phyloP scores from a whole-genome alignment of 2,329 filamentous ascomycete species.

The Graphiopsis chlorocephala region DNA sequence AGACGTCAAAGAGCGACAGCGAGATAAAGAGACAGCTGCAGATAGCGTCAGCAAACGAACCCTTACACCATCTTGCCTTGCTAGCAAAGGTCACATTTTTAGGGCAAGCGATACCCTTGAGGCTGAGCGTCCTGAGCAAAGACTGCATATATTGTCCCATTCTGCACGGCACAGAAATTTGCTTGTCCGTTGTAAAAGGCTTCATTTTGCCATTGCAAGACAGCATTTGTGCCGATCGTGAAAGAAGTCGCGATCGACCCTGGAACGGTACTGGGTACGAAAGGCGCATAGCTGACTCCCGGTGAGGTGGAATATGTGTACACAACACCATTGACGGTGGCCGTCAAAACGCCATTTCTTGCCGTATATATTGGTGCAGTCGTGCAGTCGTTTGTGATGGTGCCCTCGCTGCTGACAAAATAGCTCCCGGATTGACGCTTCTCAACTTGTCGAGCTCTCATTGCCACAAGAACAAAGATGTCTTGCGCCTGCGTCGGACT shows the following conservation, averaged over 20 bases:
- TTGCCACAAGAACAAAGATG: conserved; percentile 22
- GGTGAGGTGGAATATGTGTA: conserved; percentile 31
- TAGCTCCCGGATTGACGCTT: conserved; percentile 25
- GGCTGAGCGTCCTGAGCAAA: conserved; percentile 27
- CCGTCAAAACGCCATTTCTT: conserved; percentile 27
- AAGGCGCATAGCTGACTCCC: conserved; percentile 23
- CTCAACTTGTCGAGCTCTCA: conserved; percentile 9
- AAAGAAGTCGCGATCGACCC: conserved; percentile 29
- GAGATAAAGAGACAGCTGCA: conserved; percentile 26
- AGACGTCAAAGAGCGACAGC: conserved; percentile 27
- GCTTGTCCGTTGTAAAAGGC: conserved; percentile 31
- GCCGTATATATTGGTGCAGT: conserved; percentile 29
- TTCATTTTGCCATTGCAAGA: conserved; percentile 28
- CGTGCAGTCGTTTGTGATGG: conserved; percentile 32
- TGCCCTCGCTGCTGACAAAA: conserved; percentile 28
- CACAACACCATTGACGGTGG: conserved; percentile 24
- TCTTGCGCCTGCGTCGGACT: conserved; percentile 18
- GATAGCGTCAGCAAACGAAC: not conserved
- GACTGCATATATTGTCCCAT: conserved; percentile 31
- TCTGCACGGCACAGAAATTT: conserved; percentile 28
- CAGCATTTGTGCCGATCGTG: conserved; percentile 21
- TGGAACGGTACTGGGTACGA: conserved; percentile 27
- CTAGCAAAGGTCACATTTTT: not conserved
- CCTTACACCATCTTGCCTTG: not conserved
- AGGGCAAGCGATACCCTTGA: conserved; percentile 13